Evolutionary conservation across 306 rosid genomes (phyloP).

Genomic region (Corylus heterophylla): DNA sequence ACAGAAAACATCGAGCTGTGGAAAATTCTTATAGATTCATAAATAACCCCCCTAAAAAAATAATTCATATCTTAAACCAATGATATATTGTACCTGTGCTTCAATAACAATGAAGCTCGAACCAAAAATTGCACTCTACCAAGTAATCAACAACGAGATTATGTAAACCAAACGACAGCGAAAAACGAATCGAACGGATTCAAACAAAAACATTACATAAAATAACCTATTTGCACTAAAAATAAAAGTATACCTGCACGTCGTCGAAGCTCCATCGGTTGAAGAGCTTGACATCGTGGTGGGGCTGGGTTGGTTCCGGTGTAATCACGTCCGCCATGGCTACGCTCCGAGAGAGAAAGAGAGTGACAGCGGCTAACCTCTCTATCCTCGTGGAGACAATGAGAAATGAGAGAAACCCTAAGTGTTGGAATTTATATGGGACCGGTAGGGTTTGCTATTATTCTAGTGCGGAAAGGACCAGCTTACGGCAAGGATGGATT

Average conservation of each 20-base stretch:
- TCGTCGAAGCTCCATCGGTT: slow-evolving; percentile 77
- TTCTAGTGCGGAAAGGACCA: background rate
- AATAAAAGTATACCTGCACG: slow-evolving; percentile 34
- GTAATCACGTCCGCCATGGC: slow-evolving; percentile 36
- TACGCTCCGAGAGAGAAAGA: background rate
- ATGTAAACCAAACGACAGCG: background rate
- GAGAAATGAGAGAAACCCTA: slow-evolving; percentile 4
- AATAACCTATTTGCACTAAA: background rate
- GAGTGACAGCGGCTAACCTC: background rate
- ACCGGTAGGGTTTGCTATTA: too few relatives aligned
- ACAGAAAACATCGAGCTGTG: too few relatives aligned
- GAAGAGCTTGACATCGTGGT: slow-evolving; percentile 62
- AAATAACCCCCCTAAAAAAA: too few relatives aligned
- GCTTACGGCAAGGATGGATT: background rate
- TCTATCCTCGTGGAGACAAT: background rate
- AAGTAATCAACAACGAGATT: too few relatives aligned
- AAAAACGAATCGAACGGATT: background rate
- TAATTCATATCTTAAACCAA: too few relatives aligned
- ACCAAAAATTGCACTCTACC: too few relatives aligned
- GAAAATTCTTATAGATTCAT: too few relatives aligned
- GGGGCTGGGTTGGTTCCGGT: slow-evolving; percentile 38
- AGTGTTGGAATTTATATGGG: background rate
- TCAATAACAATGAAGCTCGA: too few relatives aligned
- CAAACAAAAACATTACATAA: background rate
- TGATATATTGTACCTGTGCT: too few relatives aligned